Evolutionary conservation across 2,329 filamentous ascomycete species (phyloP).

Genomic region (Blastomyces parvus): DNA sequence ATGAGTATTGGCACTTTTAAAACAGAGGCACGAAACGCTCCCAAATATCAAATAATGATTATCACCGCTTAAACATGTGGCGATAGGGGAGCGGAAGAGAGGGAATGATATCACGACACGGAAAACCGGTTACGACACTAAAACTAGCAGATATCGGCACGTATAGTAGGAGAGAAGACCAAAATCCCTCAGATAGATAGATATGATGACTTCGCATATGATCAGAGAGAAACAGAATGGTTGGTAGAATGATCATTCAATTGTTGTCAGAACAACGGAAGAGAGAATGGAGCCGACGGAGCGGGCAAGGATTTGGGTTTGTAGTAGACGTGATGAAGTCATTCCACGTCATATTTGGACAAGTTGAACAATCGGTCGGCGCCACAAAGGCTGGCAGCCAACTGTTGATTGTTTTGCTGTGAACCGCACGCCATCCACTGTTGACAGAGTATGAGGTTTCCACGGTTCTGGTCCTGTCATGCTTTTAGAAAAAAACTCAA

Average conservation of each 20-base stretch:
- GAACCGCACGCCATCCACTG: not conserved
- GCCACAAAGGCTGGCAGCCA: not conserved
- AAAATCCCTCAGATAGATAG: not conserved
- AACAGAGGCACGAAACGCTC: not conserved
- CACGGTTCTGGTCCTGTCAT: not conserved
- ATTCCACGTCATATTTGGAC: conserved; percentile 3
- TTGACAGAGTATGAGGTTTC: not conserved
- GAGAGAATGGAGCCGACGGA: not conserved
- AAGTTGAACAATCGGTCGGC: not conserved
- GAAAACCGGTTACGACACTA: not conserved
- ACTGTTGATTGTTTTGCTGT: not conserved
- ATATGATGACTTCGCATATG: not conserved
- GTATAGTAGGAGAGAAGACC: not conserved
- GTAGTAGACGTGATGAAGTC: not conserved
- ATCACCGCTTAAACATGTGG: not conserved
- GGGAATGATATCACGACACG: not conserved
- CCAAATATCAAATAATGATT: not conserved
- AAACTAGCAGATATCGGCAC: not conserved
- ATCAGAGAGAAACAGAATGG: not conserved
- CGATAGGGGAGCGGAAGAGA: not conserved
- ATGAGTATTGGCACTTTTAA: not conserved
- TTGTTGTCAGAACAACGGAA: not conserved
- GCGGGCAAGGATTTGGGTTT: not conserved
- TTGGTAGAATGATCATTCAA: not conserved
- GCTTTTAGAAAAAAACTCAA: not conserved